Evolutionary conservation across 495 filamentous ascomycete species (phyloP).

Genomic region (Haplographium delicatum): DNA sequence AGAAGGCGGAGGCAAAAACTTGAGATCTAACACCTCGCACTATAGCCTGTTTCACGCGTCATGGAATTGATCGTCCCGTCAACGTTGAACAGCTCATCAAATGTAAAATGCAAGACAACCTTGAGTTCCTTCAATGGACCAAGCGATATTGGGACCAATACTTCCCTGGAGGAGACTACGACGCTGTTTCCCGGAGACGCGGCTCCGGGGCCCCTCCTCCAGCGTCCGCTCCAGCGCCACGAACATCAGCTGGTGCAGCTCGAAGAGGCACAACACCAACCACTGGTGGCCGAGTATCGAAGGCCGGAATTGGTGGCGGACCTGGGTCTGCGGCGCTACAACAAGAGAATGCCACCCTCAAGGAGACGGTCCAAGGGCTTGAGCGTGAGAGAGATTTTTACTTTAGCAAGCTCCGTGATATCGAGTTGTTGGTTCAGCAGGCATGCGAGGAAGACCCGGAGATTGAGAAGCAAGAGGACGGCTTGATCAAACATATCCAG

Average conservation of each 20-base stretch:
- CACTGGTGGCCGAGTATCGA: constrained; percentile 47
- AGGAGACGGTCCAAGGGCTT: constrained; percentile 78
- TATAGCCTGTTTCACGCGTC: constrained; percentile 74
- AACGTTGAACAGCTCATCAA: constrained; percentile 86
- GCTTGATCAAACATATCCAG: constrained; percentile 90
- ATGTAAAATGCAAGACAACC: constrained; percentile 99
- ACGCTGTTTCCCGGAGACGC: constrained; percentile 79
- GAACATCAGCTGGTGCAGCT: constrained; percentile 48
- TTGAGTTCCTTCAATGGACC: constrained; percentile 96
- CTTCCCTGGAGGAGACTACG: constrained; percentile 94
- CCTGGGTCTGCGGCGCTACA: constrained; percentile 60
- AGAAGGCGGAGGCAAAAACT: constrained; percentile 2
- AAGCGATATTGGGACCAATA: constrained; percentile 98
- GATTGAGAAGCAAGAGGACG: constrained; percentile 86
- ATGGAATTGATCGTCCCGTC: constrained; percentile 79
- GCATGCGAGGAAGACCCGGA: constrained; percentile 86
- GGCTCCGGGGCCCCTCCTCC: constrained; percentile 59
- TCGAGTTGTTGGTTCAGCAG: constrained; percentile 87
- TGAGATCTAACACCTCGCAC: neutral
- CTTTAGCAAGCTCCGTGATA: constrained; percentile 96
- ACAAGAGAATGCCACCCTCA: constrained; percentile 76
- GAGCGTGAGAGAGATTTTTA: constrained; percentile 98
- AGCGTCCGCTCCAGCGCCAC: constrained; percentile 36
- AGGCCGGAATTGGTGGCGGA: constrained; percentile 48
- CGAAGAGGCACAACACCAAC: constrained; percentile 73